phyloP scores from a whole-genome alignment of 169 alveolate species.

The Pseudocohnilembus persalinus region DNA sequence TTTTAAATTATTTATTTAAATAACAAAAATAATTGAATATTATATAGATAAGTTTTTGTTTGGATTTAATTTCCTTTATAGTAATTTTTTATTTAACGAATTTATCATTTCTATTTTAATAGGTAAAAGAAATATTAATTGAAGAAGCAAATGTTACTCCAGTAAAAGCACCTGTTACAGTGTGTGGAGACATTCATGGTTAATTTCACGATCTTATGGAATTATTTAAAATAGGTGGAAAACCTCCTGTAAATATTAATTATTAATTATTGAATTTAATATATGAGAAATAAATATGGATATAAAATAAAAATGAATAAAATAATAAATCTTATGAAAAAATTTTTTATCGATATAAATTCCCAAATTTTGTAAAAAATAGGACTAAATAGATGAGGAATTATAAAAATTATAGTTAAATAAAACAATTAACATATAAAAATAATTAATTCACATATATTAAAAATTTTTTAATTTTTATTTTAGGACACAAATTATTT shows the following conservation, averaged over 20 bases:
- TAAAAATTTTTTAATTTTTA: not conserved
- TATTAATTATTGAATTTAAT: not conserved
- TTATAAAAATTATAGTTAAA: not conserved
- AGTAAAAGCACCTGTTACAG: slow-evolving; percentile 71
- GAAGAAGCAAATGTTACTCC: slow-evolving; percentile 67
- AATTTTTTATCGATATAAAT: no score
- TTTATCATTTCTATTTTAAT: not conserved
- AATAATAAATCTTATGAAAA: not conserved
- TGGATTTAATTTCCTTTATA: not conserved
- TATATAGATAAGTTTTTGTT: not conserved
- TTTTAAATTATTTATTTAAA: not conserved
- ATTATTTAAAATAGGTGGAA: slow-evolving; percentile 75
- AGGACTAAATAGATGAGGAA: not conserved
- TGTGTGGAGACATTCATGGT: slow-evolving; percentile 87
- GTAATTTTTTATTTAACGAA: not conserved
- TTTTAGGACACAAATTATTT: slow-evolving; percentile 55
- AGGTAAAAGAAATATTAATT: slow-evolving; percentile 73
- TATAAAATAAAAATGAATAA: no score
- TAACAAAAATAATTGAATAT: not conserved
- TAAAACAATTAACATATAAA: not conserved
- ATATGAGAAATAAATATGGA: not conserved
- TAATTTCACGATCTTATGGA: slow-evolving; percentile 81
- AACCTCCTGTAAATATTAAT: slow-evolving; percentile 45
- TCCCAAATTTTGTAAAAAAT: no score
- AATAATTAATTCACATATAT: not conserved